Evolutionary conservation across 169 alveolate genomes (phyloP), one percentile per base, ranked within the genome.

Genomic region (Theileria sp.): DNA sequence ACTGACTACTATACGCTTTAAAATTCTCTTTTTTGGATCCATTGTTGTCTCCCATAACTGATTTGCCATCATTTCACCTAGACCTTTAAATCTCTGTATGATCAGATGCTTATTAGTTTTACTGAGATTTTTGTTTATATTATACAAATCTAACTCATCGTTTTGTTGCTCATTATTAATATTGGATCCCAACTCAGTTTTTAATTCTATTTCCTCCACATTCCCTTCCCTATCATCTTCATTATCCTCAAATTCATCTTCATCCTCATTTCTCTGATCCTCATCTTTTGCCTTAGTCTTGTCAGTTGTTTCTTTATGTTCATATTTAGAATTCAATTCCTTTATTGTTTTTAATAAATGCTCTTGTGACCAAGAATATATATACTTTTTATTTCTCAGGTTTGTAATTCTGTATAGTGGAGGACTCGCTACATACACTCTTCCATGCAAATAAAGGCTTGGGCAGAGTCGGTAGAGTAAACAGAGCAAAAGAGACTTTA

Each of bases 1-100:
- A 60, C 75, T 75, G 36, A 92, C 93, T 4, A 92, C 78, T n/a
- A 92, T 89, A 7, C 87, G 73, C 34, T 88, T 91, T 66, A 92
- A 81, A 26, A 87, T 75, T 25, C 96, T 70, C 62, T 82, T 87
- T 2, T 61, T 75, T 10, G 96, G 96, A 67, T 91, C 87, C 96
- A 93, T 93, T 12, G 96, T 91, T 17, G 96, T 93, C 36, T 77
- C 83, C 95, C 96, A 88, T 51, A 93, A 79, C 71, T 93, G 95
- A 80, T 86, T 86, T 0, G 96, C 92, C 93, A 83, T 92, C 96
- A 93, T 93, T 80, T 93, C 96, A 13, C 96, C 96, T 25, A 93
- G 87, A 26, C 96, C 96, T 71, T 93, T 93, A 75, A 88, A 93
- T 26, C 96, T 72, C 80, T 93, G 96, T 28, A 92, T 83, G 28